Base-by-base conservation (phyloP, 177 flowering plant genomes). In the Vitis hybrid region DNA sequence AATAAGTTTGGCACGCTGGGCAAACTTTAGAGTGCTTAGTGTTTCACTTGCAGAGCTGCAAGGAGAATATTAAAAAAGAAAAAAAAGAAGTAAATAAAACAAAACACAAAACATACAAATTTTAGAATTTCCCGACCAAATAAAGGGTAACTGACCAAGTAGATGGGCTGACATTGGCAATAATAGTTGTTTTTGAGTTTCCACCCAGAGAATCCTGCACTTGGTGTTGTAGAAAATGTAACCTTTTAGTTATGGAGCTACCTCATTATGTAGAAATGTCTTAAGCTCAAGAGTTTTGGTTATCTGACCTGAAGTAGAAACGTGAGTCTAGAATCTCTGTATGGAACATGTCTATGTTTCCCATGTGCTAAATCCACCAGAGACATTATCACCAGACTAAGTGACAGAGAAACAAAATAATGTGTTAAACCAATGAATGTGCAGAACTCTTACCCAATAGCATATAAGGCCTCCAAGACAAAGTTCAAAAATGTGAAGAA, bases 141-240 rank as follows among this genome's bases (percentile, higher is more conserved):
- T 51, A 22, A 56, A 8, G 50, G 5, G 13, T 4, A 12, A 72
- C 83, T 18, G 29, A 92, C 98, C 98, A 84, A 65, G 77, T 76
- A 39, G 97, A 92, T 75, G 98, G 97, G 77, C 94, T 94, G 86
- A 90, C 85, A 79, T 90, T 94, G 26, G 97, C 94, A 76, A 94
- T 87, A 5, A 90, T 89, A 62, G 86, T 85, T 75, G 98, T 94
- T 77, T 94, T 94, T 7, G 96, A 94, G 78, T 94, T 94, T 21
- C 98, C 98, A 74, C 98, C 98, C 2, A 94, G 79, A 55, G 98
- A 94, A 75, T 94, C 98, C 97, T 94, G 92, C 79, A 82, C 52
- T n/a, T 16, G 68, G 60, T 53, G 16, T 70, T 59, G 22, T 51
- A 51, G 1, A 39, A 3, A 75, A 26, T 29, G 16, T 51, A 63